Conservation (phyloP, 192 early-diverging fungal genomes). For the Umbelopsis vinacea region DNA sequence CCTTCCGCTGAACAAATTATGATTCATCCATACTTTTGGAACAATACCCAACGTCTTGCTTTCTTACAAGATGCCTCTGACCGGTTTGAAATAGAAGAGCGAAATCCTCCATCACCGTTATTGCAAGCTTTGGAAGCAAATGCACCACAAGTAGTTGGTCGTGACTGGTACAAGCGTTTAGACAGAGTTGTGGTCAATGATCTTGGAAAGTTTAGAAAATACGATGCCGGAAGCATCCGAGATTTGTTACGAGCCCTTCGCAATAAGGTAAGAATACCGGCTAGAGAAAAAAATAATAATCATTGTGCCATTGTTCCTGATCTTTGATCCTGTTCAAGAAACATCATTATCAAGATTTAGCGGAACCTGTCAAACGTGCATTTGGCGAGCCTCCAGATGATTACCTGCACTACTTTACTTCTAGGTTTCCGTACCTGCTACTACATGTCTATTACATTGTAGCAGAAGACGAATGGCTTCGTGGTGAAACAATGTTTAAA, state of each 20-base stretch:
- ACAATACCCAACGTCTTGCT: constrained; percentile 74
- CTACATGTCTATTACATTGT: constrained; percentile 90
- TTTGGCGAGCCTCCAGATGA: constrained; percentile 87
- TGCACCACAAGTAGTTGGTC: constrained; percentile 62
- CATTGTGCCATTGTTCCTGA: too few species aligned
- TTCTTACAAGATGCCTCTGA: constrained; percentile 97
- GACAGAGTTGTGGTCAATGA: constrained; percentile 76
- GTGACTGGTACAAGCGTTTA: constrained; percentile 78
- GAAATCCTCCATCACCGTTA: constrained; percentile 69
- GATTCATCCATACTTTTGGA: constrained; percentile 97
- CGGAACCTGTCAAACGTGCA: constrained; percentile 70
- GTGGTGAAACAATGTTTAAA: constrained; percentile 9
- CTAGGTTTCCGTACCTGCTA: constrained; percentile 86
- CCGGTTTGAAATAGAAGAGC: constrained; percentile 87
- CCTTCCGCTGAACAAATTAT: constrained; percentile 79
- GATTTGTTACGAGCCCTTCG: constrained; percentile 90
- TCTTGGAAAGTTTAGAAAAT: constrained; percentile 92
- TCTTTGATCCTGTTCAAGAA: constrained; percentile 56
- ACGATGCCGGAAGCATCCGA: constrained; percentile 80
- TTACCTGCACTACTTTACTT: constrained; percentile 89
- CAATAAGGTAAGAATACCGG: constrained; percentile 76
- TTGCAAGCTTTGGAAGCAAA: constrained; percentile 68
- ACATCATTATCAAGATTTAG: constrained; percentile 96
- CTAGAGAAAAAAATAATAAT: too few species aligned
- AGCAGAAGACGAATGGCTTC: constrained; percentile 51